Base-by-base conservation (phyloP, 768 basidiomycete species). In the Trametes cubensis region DNA sequence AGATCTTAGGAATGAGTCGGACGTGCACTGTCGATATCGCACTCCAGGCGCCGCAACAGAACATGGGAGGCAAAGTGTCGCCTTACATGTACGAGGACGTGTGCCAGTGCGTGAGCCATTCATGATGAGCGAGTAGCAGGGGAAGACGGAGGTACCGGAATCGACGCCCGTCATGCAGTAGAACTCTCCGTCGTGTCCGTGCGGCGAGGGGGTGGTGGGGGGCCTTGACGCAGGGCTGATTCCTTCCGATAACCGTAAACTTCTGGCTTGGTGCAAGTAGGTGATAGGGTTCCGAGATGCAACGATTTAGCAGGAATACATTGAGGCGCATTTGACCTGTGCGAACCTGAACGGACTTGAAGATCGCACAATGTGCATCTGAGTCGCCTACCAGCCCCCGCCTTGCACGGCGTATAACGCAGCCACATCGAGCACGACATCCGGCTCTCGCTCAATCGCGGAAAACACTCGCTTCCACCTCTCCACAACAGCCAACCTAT, bases 81-180 rank as follows among this genome's bases (percentile, higher is more conserved):
- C n/a, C n/a, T n/a, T n/a, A n/a, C n/a, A n/a, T n/a, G n/a, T 72
- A 45, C 34, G 4, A 44, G 5, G n/a, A 26, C 21, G 6, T 34
- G 20, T 6, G 42, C 26, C 20, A 34, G 34, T 34, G 20, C 44
- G 17, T 40, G 46, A 40, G 18, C 17, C 13, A n/a, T 18, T 5
- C 17, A 46, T 20, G 25, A 18, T 42, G 2, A 17, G 53, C 26
- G 23, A 34, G 48, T 18, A 25, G 15, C 18, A 30, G 6, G 25
- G 11, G 39, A 23, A 25, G 38, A 17, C 1, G 15, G 11, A 60
- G 71, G 54, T 58, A 79, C 78, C 77, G 15, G 81, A 67, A 34
- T 80, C 83, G 26, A 86, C 72, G 6, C 86, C 85, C 0, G 85
- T 86, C 2, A 84, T 86, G 59, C 81, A 80, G 67, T 86, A 86